Conservation (phyloP, 805 yeast genomes). For the Metschnikowia amazonensis region DNA sequence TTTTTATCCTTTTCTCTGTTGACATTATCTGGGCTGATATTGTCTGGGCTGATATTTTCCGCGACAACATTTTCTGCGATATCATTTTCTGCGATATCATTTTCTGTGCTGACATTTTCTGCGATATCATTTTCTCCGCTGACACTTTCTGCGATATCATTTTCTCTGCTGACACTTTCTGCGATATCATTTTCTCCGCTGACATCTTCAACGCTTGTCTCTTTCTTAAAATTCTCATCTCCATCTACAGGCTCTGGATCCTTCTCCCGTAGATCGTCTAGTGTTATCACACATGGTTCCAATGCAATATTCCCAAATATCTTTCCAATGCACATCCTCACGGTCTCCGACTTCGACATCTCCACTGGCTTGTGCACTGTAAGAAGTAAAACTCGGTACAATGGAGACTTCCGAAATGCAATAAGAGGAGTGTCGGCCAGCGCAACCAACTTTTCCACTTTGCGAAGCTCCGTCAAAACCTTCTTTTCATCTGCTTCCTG, state of each 20-base stretch:
- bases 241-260: conserved; percentile 3
- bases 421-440: conserved; percentile 26
- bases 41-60: too few relatives aligned
- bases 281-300: conserved; percentile 13
- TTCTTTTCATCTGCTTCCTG: conserved; percentile 11
- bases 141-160: neutral
- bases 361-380: conserved; percentile 28
- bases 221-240: neutral
- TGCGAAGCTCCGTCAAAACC: conserved; percentile 16
- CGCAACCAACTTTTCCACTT: conserved; percentile 16
- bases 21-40: too few relatives aligned
- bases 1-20: too few relatives aligned
- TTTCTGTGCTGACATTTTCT: neutral
- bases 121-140: neutral
- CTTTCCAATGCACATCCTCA: conserved; percentile 14
- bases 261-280: conserved; percentile 12
- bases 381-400: conserved; percentile 31
- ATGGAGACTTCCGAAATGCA: conserved; percentile 27
- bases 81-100: too few relatives aligned
- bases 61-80: too few relatives aligned
- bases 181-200: neutral
- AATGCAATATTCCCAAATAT: conserved; percentile 18
- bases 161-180: neutral
- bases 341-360: conserved; percentile 5
- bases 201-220: too few relatives aligned